Conservation (phyloP, 2,329 filamentous ascomycete genomes). For the Phialemonium atrogriseum region DNA sequence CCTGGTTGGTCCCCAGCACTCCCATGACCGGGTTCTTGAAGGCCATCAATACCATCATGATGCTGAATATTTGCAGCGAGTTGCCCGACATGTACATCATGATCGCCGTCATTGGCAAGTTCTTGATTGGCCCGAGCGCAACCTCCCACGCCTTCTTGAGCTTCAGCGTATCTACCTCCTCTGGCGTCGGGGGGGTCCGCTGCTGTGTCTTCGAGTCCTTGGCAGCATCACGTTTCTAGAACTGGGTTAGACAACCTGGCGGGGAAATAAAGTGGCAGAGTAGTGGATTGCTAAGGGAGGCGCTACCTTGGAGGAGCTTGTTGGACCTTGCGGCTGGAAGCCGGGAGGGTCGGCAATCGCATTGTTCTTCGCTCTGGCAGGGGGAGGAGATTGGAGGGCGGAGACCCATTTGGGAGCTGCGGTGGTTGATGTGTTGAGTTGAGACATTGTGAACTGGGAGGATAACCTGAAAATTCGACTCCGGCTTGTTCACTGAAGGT, state of each 20-base stretch:
- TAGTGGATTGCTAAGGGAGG: constrained; percentile 1
- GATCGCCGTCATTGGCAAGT: constrained; percentile 94
- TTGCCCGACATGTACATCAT: constrained; percentile 99
- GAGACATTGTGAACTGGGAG: constrained; percentile 17
- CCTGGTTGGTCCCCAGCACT: constrained; percentile 70
- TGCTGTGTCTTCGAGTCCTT: constrained; percentile 40
- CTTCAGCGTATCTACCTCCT: constrained; percentile 92
- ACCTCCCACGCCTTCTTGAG: constrained; percentile 99
- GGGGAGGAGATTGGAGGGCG: constrained; percentile 65
- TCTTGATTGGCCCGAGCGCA: constrained; percentile 85
- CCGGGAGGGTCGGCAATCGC: constrained; percentile 80
- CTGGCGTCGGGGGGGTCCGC: constrained; percentile 62
- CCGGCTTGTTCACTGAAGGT: neutral
- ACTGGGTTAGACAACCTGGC: constrained; percentile 3
- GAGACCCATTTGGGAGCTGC: constrained; percentile 69
- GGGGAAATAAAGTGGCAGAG: constrained; percentile 2
- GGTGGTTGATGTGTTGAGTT: constrained; percentile 9
- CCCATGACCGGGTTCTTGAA: constrained; percentile 95
- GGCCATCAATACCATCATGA: constrained; percentile 99
- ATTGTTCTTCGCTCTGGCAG: constrained; percentile 55
- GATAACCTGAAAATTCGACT: no score
- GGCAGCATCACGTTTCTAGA: constrained; percentile 36
- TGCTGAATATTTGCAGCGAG: constrained; percentile 95
- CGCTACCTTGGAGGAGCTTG: constrained; percentile 47
- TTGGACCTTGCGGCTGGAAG: constrained; percentile 52